These are phyloP conservation scores for Oryza glaberrima DNA, from an alignment of 176 grass and related monocot species.

Conservation along the genomic window DNA sequence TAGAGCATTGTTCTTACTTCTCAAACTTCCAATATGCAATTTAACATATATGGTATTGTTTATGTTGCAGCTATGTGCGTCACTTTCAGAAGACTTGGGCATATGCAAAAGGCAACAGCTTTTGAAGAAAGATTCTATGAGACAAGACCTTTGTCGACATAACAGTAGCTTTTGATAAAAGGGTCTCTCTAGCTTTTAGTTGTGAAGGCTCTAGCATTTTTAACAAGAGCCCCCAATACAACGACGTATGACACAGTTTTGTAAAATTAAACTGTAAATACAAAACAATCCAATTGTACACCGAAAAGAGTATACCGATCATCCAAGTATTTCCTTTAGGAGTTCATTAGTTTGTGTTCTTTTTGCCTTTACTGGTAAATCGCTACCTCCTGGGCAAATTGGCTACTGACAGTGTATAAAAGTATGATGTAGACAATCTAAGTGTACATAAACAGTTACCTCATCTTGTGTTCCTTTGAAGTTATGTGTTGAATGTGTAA, in stretches of 20 bases:
- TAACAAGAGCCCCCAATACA: conserved; percentile 15
- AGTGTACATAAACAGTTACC: conserved; percentile 44
- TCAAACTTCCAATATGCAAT: background rate
- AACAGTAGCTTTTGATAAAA: conserved; percentile 54
- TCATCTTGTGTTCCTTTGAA: background rate
- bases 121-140: conserved; percentile 47
- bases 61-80: conserved; percentile 71
- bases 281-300: conserved; percentile 28
- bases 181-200: background rate
- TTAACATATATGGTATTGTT: conserved; percentile 24
- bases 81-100: conserved; percentile 63
- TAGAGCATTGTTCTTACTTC: background rate
- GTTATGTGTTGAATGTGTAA: conserved; percentile 35
- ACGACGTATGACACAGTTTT: conserved; percentile 25
- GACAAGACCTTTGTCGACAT: conserved; percentile 45
- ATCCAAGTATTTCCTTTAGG: background rate
- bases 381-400: background rate
- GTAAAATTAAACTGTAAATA: conserved; percentile 33
- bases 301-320: conserved; percentile 27
- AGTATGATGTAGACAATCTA: conserved; percentile 37
- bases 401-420: conserved; percentile 16
- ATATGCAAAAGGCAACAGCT: conserved; percentile 55
- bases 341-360: conserved; percentile 22
- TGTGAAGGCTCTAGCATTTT: background rate
- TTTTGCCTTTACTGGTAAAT: conserved; percentile 4